A percentile compares a stretch with the other conserved stretches of the same genome.
phyloP scores from a whole-genome alignment of 2,329 filamentous ascomycete species.

The Ceratocystis albifundus region DNA sequence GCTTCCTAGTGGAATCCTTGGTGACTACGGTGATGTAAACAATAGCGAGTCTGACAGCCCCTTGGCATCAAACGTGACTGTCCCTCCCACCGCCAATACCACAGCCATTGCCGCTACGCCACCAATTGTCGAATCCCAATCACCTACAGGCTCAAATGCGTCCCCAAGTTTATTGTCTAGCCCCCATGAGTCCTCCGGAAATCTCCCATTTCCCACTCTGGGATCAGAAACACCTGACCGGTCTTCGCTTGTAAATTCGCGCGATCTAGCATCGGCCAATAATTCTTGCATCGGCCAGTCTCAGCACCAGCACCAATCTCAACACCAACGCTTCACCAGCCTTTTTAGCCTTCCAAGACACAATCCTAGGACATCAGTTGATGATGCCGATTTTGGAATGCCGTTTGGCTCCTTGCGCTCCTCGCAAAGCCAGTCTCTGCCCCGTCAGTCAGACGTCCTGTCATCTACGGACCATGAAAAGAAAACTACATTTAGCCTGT shows the following conservation, averaged over 20 bases:
- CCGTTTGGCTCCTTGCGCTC: conserved; percentile 57
- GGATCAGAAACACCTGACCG: conserved; percentile 22
- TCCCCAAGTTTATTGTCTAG: conserved; percentile 50
- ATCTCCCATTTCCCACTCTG: conserved; percentile 41
- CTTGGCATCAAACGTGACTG: conserved; percentile 28
- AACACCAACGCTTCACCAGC: conserved; percentile 35
- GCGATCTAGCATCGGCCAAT: conserved; percentile 28
- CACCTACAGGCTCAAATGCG: conserved; percentile 48
- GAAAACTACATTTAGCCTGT: conserved; percentile 39
- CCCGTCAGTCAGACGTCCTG: conserved; percentile 45
- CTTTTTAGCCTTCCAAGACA: conserved; percentile 47
- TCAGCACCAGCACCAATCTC: conserved; percentile 27
- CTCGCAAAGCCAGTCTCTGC: conserved; percentile 67
- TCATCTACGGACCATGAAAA: conserved; percentile 35
- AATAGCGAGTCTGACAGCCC: conserved; percentile 47
- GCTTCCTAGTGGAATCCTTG: conserved; percentile 55
- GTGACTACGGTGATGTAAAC: conserved; percentile 34
- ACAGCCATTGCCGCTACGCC: conserved; percentile 23
- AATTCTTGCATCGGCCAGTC: conserved; percentile 34
- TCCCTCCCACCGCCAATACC: conserved; percentile 29
- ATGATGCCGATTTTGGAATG: conserved; percentile 46
- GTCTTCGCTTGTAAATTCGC: conserved; percentile 17
- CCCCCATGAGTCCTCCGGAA: conserved; percentile 49
- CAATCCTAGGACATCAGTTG: conserved; percentile 35
- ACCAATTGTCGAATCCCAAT: conserved; percentile 37